These are phyloP conservation scores for Kurtzmaniella quercitrusa DNA, from an alignment of 1,139 yeast genomes.

Conservation along the genomic window DNA sequence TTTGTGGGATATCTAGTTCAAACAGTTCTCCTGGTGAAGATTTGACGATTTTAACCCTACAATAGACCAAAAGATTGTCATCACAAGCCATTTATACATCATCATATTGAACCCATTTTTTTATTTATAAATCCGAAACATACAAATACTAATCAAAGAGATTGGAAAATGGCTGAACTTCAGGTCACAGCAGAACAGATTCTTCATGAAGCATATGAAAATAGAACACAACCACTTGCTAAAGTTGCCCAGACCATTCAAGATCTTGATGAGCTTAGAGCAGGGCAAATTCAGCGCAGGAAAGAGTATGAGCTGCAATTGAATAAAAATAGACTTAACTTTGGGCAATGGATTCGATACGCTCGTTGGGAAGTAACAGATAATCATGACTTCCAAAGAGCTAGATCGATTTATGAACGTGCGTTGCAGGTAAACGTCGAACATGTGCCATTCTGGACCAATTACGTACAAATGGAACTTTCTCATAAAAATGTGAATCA, in stretches of 20 bases:
- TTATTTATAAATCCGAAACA: no score
- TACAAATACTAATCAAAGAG: no score
- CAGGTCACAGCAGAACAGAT: conserved; percentile 37
- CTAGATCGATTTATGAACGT: conserved; percentile 84
- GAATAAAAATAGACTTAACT: conserved; percentile 74
- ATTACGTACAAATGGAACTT: conserved; percentile 77
- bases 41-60: no score
- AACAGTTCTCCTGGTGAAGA: no score
- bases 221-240: conserved; percentile 31
- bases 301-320: conserved; percentile 82
- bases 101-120: no score
- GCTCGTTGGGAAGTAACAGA: conserved; percentile 86
- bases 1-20: no score
- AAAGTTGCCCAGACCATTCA: conserved; percentile 53
- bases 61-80: no score
- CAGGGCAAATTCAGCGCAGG: conserved; percentile 71
- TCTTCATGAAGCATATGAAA: conserved; percentile 33
- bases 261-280: conserved; percentile 77
- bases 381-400: conserved; percentile 63
- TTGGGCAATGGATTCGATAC: conserved; percentile 89
- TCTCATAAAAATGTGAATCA: conserved; percentile 73
- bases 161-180: conserved; percentile 7
- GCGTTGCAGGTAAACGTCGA: conserved; percentile 75
- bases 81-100: no score
- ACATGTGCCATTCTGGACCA: conserved; percentile 79